Conservation (phyloP, 352 stramenopile genomes). For the Nothophytophthora sp. region DNA sequence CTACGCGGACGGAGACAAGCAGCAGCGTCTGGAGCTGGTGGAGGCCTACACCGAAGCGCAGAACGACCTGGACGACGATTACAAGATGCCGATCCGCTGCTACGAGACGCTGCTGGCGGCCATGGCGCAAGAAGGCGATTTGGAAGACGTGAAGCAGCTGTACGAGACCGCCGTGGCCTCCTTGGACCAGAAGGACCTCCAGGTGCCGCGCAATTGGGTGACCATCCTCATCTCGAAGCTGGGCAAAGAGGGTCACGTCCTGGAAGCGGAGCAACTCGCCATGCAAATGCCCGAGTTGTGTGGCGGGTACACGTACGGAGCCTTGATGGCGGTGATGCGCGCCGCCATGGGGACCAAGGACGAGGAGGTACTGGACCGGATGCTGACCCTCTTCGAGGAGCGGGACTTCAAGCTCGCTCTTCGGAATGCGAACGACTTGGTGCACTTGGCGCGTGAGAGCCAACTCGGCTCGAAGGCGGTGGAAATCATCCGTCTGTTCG, state of each 20-base stretch:
- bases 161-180: slow-evolving; percentile 52
- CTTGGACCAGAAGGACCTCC: slow-evolving; percentile 22
- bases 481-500: slow-evolving; percentile 53
- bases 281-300: slow-evolving; percentile 40
- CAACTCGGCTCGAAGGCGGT: slow-evolving; percentile 35
- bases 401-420: slow-evolving; percentile 40
- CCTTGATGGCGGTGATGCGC: slow-evolving; percentile 42
- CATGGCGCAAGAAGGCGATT: slow-evolving; percentile 32
- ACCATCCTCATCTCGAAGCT: slow-evolving; percentile 46
- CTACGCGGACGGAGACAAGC: slow-evolving; percentile 47
- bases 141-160: slow-evolving; percentile 37
- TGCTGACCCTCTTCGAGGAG: slow-evolving; percentile 43
- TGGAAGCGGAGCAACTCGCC: slow-evolving; percentile 38
- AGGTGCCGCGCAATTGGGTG: slow-evolving; percentile 50
- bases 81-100: slow-evolving; percentile 41
- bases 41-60: slow-evolving; percentile 47
- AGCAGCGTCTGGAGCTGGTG: slow-evolving; percentile 56
- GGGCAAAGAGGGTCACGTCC: slow-evolving; percentile 27
- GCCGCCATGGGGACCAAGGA: slow-evolving; percentile 28
- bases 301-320: slow-evolving; percentile 46
- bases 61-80: slow-evolving; percentile 34
- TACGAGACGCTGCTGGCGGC: slow-evolving; percentile 50
- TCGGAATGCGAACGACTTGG: slow-evolving; percentile 49
- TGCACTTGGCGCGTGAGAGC: slow-evolving; percentile 49
- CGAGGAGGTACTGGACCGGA: slow-evolving; percentile 20